Evolutionary conservation across 2,329 filamentous ascomycete species (phyloP), one percentile per base, ranked within the genome.

Genomic region (Pseudogymnoascus sp.): DNA sequence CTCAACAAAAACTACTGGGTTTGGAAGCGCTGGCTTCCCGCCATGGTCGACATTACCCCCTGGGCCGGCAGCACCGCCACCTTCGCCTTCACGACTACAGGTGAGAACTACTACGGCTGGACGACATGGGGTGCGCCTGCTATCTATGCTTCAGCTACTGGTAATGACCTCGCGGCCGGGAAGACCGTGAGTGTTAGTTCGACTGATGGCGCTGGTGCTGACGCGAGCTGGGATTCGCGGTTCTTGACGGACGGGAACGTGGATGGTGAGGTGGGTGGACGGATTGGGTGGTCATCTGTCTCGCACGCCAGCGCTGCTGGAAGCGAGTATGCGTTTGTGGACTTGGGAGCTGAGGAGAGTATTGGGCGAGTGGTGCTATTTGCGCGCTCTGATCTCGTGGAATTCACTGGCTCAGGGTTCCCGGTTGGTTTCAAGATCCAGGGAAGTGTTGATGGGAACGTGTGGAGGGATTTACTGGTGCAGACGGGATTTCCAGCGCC

Each of bases 111-210:
- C n/a, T 63, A 60, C 16, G 65, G 65, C 8, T 66, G 65, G 63
- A 65, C 65, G 10, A 62, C 58, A 11, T 66, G 63, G 64, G 65
- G 65, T 12, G 60, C 65, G 10, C 65, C 64, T 11, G 64, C 60
- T 2, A 61, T 65, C 2, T 65, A 65, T 35, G 31, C 49, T 11
- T 45, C 64, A 1, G 26, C 10, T 11, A 55, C 49, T 12, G 62
- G 26, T 4, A 66, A 65, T 23, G 58, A 65, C 41, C 55, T 66
- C 1, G 65, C 64, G 6, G 35, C 60, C 29, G 59, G 62, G 0
- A 63, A 59, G 23, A 23, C 14, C 3, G 64, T 64, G 6, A 58
- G 45, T 6, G 52, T 59, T 2, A 66, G 64, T 37, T 64, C 65
- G n/a, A 31, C 45, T 31, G 65, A 64, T 38, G 60, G 62, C 41